These are phyloP conservation scores for Glycine tomentella DNA, from an alignment of 306 rosid genomes.

Conservation along the genomic window DNA sequence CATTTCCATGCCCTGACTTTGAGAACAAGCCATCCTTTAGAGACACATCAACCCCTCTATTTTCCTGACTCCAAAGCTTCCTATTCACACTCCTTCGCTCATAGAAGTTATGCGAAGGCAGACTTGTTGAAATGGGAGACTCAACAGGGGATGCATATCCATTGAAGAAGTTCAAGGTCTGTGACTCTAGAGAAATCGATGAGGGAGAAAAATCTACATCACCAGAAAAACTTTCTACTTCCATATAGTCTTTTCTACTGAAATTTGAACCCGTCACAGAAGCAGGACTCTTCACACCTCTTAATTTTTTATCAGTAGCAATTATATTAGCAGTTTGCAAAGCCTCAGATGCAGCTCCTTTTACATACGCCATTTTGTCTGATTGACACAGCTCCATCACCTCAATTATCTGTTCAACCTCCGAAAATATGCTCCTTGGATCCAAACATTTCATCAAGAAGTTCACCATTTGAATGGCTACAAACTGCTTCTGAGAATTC, in stretches of 20 bases:
- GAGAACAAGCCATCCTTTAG: conserved; percentile 84
- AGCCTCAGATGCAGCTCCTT: conserved; percentile 91
- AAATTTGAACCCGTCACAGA: conserved; percentile 76
- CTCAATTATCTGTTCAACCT: conserved; percentile 70
- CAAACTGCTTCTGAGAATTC: conserved; percentile 78
- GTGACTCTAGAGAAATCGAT: conserved; percentile 75
- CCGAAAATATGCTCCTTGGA: conserved; percentile 77
- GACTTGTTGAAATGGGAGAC: conserved; percentile 63
- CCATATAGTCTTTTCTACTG: conserved; percentile 55
- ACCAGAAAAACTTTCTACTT: conserved; percentile 53
- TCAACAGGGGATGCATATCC: conserved; percentile 70
- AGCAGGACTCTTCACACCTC: conserved; percentile 56
- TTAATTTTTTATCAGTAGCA: conserved; percentile 56
- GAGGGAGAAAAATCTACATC: conserved; percentile 58
- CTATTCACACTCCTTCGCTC: conserved; percentile 67
- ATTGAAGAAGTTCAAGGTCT: conserved; percentile 64
- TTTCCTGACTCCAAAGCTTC: conserved; percentile 77
- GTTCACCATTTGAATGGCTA: conserved; percentile 82
- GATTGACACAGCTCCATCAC: conserved; percentile 84
- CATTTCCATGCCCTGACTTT: conserved; percentile 52
- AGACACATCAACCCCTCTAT: conserved; percentile 82
- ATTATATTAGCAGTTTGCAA: conserved; percentile 78
- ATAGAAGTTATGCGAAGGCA: conserved; percentile 52
- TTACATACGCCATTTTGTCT: conserved; percentile 80
- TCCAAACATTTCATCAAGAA: conserved; percentile 83